A percentile compares a stretch with the other conserved stretches of the same genome.
Conservation (phyloP, 306 rosid genomes). For the Cucumis melo region DNA sequence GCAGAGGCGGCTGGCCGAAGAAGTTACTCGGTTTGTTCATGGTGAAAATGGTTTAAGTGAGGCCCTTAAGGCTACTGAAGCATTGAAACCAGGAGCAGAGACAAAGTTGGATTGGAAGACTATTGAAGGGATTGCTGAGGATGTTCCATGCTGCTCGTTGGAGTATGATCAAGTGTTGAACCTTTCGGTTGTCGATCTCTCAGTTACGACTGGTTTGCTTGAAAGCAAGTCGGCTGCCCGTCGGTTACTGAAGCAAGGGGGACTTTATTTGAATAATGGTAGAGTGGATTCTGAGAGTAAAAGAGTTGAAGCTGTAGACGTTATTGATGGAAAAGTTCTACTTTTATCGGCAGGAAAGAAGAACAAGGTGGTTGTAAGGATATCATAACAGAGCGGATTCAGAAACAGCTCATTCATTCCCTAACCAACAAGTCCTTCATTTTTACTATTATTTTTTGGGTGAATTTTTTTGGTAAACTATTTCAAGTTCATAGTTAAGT, state of each 20-base stretch:
- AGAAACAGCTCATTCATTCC: constrained; percentile 12
- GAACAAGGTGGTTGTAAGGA: constrained; percentile 80
- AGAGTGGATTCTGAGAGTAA: constrained; percentile 61
- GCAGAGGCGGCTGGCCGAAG: constrained; percentile 79
- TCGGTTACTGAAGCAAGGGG: constrained; percentile 86
- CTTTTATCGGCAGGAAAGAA: constrained; percentile 91
- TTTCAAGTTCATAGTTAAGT: not conserved
- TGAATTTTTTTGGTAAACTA: constrained; percentile 11
- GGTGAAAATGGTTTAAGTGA: constrained; percentile 73
- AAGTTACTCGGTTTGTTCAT: constrained; percentile 74
- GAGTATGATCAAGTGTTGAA: constrained; percentile 51
- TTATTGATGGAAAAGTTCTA: constrained; percentile 83
- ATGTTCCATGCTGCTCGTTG: constrained; percentile 67
- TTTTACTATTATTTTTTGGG: not conserved
- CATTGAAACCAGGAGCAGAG: constrained; percentile 79
- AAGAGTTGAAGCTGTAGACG: constrained; percentile 48
- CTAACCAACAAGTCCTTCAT: constrained; percentile 4
- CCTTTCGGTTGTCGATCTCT: constrained; percentile 59
- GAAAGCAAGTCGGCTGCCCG: constrained; percentile 85
- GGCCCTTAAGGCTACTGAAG: constrained; percentile 82
- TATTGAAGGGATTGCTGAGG: constrained; percentile 81
- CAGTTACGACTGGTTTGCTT: constrained; percentile 73
- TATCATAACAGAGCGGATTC: constrained; percentile 22
- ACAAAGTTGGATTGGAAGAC: constrained; percentile 78
- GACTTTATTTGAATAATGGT: constrained; percentile 72